Base-by-base conservation (phyloP, 2,329 filamentous ascomycete species). In the Malbranchea cinnamomea region DNA sequence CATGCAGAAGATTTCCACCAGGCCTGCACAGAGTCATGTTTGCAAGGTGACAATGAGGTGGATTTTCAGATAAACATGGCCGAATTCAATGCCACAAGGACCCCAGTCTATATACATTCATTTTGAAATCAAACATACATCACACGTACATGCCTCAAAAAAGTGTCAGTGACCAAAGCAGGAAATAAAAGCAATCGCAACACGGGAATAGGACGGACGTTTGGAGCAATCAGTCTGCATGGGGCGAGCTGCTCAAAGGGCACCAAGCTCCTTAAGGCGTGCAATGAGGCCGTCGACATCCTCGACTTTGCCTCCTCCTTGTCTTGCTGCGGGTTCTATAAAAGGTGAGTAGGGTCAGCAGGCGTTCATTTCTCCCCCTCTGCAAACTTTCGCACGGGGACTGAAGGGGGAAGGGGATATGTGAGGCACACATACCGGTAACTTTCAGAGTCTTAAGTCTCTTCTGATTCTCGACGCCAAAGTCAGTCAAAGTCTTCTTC, bases 241-340 rank as follows among this genome's bases (percentile, higher is more conserved):
- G 20, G 9, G 11, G 9, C 20, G 20, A 11, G 11, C 9, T 11
- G 15, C 37, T 50, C 71, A 93, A 59, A 94, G 61, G 40, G 85
- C 89, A 44, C 89, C 89, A 41, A 98, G 63, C 64, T 98, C 87
- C 71, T 95, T 95, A 51, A 98, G 65, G 69, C 89, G 94, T 35
- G 69, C 59, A 47, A 98, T 75, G 58, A 98, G 71, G n/a, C 85
- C 84, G 57, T 91, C 84, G 13, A 98, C 89, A 63, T 94, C 79
- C 50, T 93, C 84, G 12, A 98, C 89, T 73, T 95, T 98, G 43
- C 83, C 84, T 46, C 89, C 89, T 23, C 89, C 89, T 62, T 93
- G 74, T 56, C 89, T 71, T 39, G 80, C 64, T 29, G 83, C 70
- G 32, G 89, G 89, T 63, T 98, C 89, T 75, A 56, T 49, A 33